A percentile compares a stretch with the other conserved stretches of the same genome.
Evolutionary conservation across 192 early-diverging fungal species (phyloP).

Genomic region (Coemansia sp.): DNA sequence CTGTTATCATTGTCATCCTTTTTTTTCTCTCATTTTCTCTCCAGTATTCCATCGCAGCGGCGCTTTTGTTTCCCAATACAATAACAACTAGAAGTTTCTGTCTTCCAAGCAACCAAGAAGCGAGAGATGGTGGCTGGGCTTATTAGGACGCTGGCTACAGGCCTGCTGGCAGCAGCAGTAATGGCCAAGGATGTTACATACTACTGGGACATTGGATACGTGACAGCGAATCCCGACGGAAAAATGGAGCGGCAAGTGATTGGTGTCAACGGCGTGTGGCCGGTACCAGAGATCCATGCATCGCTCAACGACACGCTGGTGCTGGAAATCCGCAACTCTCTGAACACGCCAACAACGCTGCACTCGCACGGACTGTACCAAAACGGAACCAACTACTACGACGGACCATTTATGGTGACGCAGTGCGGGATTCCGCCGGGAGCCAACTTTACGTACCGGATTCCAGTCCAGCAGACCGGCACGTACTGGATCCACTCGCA

Average conservation of each 20-base stretch:
- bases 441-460: conserved; percentile 68
- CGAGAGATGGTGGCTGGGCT: not conserved
- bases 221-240: conserved; percentile 68
- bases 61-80: not conserved
- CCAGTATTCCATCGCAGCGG: no score
- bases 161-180: not conserved
- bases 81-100: not conserved
- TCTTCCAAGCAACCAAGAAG: not conserved
- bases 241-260: conserved; percentile 63
- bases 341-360: conserved; percentile 62
- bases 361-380: conserved; percentile 82
- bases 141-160: not conserved
- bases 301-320: conserved; percentile 42
- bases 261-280: conserved; percentile 67
- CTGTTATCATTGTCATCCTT: no score
- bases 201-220: conserved; percentile 72
- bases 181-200: conserved; percentile 61
- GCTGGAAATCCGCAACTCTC: conserved; percentile 58
- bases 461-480: conserved; percentile 68
- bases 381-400: conserved; percentile 68
- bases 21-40: no score
- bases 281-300: conserved; percentile 54
- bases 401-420: conserved; percentile 70
- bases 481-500: conserved; percentile 88
- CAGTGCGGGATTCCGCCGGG: conserved; percentile 76